Evolutionary conservation across 768 basidiomycete species (phyloP).

Genomic region (Leucogyrophana mollusca): DNA sequence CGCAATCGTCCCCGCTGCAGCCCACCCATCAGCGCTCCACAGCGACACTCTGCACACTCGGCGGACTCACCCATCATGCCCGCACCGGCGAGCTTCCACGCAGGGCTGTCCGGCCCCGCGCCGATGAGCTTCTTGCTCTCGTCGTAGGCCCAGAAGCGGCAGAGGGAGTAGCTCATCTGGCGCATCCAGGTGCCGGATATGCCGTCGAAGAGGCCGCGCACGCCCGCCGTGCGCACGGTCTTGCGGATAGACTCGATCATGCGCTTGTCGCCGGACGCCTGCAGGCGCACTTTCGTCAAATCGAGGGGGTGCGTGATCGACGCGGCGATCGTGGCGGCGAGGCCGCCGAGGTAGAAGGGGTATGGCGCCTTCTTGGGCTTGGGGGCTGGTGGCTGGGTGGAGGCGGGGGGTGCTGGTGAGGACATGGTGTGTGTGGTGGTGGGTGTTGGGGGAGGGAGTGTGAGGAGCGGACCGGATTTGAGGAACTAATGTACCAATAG

Average conservation of each 20-base stretch:
- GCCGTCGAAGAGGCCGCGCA: slow-evolving; percentile 75
- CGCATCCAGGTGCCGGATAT: slow-evolving; percentile 87
- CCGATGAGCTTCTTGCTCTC: slow-evolving; percentile 84
- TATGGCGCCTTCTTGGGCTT: slow-evolving; percentile 63
- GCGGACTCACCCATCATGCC: slow-evolving; percentile 78
- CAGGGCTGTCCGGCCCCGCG: slow-evolving; percentile 59
- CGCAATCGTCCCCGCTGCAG: slow-evolving; percentile 77
- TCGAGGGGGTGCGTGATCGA: slow-evolving; percentile 86
- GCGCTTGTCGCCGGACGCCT: slow-evolving; percentile 89
- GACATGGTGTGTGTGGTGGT: background rate
- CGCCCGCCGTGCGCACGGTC: slow-evolving; percentile 78
- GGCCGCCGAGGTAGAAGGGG: slow-evolving; percentile 86
- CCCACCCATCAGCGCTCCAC: too few relatives aligned
- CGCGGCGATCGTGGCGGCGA: slow-evolving; percentile 87
- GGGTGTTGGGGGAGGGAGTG: slow-evolving; percentile 1
- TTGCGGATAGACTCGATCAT: slow-evolving; percentile 84
- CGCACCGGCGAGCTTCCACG: slow-evolving; percentile 75
- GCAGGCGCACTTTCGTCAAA: slow-evolving; percentile 88
- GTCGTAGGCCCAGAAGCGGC: slow-evolving; percentile 93
- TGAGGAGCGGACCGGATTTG: too few relatives aligned
- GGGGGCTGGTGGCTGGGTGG: background rate
- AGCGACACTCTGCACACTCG: too few relatives aligned
- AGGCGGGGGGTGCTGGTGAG: slow-evolving; percentile 4
- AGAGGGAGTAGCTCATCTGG: slow-evolving; percentile 91
- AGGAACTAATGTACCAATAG: too few relatives aligned